Evolutionary conservation across 108 stramenopile genomes (phyloP), one percentile per base, ranked within the genome.

Genomic region (Chaetoceros muelleri): DNA sequence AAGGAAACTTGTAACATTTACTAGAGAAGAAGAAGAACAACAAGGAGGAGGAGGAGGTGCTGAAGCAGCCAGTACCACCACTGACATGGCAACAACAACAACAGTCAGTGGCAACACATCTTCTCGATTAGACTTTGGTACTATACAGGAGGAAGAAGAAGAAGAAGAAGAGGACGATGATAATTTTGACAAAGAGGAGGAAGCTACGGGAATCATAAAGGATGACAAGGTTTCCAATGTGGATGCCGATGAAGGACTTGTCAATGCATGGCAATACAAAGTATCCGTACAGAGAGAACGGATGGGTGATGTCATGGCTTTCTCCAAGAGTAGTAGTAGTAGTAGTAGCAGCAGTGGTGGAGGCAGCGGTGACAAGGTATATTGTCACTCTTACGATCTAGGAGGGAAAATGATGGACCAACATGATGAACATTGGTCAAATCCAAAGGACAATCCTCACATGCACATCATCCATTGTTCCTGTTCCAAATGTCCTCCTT

Each of bases 221-320:
- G n/a, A n/a, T n/a, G n/a, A n/a, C n/a, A n/a, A n/a, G n/a, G n/a
- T n/a, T n/a, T n/a, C n/a, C n/a, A n/a, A n/a, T n/a, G n/a, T n/a
- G n/a, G n/a, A n/a, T n/a, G 69, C 55, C 13, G 83, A 84, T 19
- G 83, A 80, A 29, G 83, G 80, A 22, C 57, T 91, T 1, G 48
- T 74, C 8, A 82, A 82, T 62, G 89, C 89, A 29, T 90, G 89
- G 89, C 89, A 90, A 55, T 90, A 90, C 55, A 76, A 79, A 52
- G 73, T 70, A 51, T 82, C 82, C 3, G 71, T 90, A 2, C 89
- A 90, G 62, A 62, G 73, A 40, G 65, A 82, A 48, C 78, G 84
- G 0, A 66, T 65, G 23, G 87, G 79, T 40, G 55, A 62, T 13
- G 2, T 46, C 24, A 30, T 48, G n/a, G n/a, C n/a, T n/a, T n/a